Percentiles rank a stretch among this genome's conserved stretches.
These are phyloP conservation scores for Lineolata rhizophorae DNA, from an alignment of 495 filamentous ascomycete species.

Conservation along the genomic window DNA sequence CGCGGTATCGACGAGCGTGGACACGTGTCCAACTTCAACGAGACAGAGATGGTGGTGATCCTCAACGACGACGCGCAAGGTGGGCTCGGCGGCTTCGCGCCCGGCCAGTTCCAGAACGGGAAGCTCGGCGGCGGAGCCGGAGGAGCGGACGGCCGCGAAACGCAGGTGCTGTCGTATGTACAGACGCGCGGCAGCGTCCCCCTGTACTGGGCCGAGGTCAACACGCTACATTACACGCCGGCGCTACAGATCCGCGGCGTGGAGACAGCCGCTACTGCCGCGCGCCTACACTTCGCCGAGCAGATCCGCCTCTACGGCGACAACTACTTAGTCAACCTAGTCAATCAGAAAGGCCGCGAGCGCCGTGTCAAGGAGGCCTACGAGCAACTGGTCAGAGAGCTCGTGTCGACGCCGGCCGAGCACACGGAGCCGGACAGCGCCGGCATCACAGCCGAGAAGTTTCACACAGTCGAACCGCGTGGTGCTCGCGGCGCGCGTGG, in stretches of 20 bases:
- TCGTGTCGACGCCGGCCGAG: conserved; percentile 49
- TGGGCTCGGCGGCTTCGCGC: conserved; percentile 60
- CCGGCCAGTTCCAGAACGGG: conserved; percentile 48
- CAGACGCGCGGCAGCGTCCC: conserved; percentile 92
- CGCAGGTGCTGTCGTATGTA: conserved; percentile 79
- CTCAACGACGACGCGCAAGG: conserved; percentile 51
- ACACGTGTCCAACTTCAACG: conserved; percentile 94
- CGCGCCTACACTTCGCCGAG: conserved; percentile 70
- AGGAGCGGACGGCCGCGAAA: conserved; percentile 54
- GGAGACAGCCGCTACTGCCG: conserved; percentile 59
- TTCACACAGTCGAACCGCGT: conserved; percentile 49
- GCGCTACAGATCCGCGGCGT: conserved; percentile 68
- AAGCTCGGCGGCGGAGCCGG: conserved; percentile 29
- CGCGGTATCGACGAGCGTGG: conserved; percentile 81
- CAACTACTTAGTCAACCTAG: conserved; percentile 88
- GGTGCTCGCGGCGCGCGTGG: not conserved
- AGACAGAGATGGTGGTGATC: conserved; percentile 81
- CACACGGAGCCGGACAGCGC: conserved; percentile 29
- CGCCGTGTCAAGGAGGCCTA: conserved; percentile 73
- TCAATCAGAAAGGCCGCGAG: conserved; percentile 87
- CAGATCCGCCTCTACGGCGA: conserved; percentile 86
- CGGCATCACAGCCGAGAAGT: conserved; percentile 46
- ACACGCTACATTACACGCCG: conserved; percentile 71
- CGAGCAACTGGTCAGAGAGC: conserved; percentile 57
- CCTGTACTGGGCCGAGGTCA: conserved; percentile 87